Conservation (phyloP, 352 stramenopile species). For the Phytophthora tentaculata region DNA sequence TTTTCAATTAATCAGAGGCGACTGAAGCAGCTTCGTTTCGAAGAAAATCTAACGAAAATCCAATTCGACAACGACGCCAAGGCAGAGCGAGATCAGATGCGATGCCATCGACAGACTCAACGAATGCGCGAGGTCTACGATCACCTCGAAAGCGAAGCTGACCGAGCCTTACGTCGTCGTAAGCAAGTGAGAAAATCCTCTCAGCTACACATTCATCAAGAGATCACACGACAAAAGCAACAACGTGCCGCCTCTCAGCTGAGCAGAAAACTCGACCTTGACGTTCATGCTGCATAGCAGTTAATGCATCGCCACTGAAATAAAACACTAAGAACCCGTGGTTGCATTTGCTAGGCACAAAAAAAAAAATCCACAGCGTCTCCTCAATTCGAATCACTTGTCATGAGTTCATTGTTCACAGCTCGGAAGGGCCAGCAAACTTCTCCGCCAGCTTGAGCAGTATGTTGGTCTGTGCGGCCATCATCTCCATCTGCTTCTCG, state of each 20-base stretch:
- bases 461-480: slow-evolving; percentile 34
- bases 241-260: slow-evolving; percentile 34
- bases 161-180: slow-evolving; percentile 54
- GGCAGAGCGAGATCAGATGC: slow-evolving; percentile 35
- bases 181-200: slow-evolving; percentile 62
- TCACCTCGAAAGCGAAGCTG: slow-evolving; percentile 58
- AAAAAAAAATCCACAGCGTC: slow-evolving; percentile 15
- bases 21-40: slow-evolving; percentile 55
- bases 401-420: no score
- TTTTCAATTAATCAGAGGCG: slow-evolving; percentile 22
- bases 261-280: slow-evolving; percentile 14
- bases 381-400: no score
- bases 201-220: slow-evolving; percentile 67
- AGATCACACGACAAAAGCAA: slow-evolving; percentile 58
- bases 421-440: slow-evolving; percentile 4
- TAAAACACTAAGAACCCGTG: no score
- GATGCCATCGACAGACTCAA: slow-evolving; percentile 50
- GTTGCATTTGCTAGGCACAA: no score
- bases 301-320: no score
- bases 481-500: slow-evolving; percentile 39
- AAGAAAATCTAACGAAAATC: slow-evolving; percentile 37
- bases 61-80: slow-evolving; percentile 42
- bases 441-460: slow-evolving; percentile 37
- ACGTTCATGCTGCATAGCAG: slow-evolving; percentile 16
- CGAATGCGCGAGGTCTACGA: slow-evolving; percentile 57